phyloP scores from a whole-genome alignment of 2,329 filamentous ascomycete species.

The Fusarium agapanthi region DNA sequence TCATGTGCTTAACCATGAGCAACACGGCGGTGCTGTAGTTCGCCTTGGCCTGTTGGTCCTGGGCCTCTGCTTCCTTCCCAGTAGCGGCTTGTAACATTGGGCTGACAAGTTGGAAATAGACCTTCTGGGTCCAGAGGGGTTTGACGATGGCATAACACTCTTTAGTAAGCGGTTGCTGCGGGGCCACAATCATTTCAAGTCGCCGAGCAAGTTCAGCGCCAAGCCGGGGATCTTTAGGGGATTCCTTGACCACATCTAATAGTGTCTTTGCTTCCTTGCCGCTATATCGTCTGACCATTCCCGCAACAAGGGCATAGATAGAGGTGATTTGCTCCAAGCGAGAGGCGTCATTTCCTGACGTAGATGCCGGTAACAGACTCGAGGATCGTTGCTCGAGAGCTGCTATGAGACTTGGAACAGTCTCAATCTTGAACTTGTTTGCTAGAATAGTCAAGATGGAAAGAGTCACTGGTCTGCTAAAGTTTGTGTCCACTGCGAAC shows the following conservation, averaged over 20 bases:
- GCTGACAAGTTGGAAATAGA: constrained; percentile 57
- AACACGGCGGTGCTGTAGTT: constrained; percentile 60
- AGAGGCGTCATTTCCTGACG: constrained; percentile 5
- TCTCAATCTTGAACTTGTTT: constrained; percentile 56
- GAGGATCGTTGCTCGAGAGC: constrained; percentile 41
- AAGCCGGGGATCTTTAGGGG: constrained; percentile 45
- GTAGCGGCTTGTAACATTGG: constrained; percentile 56
- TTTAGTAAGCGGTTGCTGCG: constrained; percentile 50
- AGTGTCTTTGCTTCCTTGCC: constrained; percentile 48
- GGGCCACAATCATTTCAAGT: constrained; percentile 54
- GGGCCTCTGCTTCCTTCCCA: constrained; percentile 40
- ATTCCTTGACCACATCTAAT: constrained; percentile 48
- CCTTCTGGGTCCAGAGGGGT: constrained; percentile 59
- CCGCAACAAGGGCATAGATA: constrained; percentile 49
- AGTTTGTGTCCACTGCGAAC: constrained; percentile 22
- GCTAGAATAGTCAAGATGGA: constrained; percentile 54
- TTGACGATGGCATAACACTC: constrained; percentile 55
- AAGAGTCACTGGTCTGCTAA: constrained; percentile 42
- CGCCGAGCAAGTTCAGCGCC: constrained; percentile 54
- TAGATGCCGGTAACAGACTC: constrained; percentile 26
- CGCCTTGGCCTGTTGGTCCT: constrained; percentile 43
- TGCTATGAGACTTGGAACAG: constrained; percentile 37
- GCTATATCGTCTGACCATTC: constrained; percentile 50
- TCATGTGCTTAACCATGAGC: constrained; percentile 59
- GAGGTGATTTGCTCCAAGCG: constrained; percentile 44